Evolutionary conservation across 768 basidiomycete genomes (phyloP).

Genomic region (Tephrocybe rancida): DNA sequence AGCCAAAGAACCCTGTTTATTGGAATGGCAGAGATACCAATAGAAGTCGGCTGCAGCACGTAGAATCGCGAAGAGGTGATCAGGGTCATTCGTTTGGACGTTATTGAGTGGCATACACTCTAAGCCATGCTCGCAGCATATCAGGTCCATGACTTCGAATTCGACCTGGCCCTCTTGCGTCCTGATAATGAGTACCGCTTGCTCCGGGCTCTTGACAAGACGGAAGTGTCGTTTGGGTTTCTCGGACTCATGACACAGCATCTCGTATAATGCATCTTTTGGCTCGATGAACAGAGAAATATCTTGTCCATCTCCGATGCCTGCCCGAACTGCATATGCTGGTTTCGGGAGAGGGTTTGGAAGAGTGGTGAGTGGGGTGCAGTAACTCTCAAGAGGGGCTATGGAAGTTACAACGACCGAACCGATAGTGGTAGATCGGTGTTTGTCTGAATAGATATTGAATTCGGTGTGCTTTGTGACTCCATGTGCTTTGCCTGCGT

Average conservation of each 20-base stretch:
- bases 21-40: background rate
- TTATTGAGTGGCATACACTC: background rate
- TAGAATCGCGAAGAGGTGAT: background rate
- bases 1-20: too few species aligned
- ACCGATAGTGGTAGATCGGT: too few species aligned
- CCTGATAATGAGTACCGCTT: too few species aligned
- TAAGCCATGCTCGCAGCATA: background rate
- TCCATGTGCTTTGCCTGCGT: too few species aligned
- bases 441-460: too few species aligned
- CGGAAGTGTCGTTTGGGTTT: too few species aligned
- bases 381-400: too few species aligned
- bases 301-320: background rate
- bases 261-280: background rate
- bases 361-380: too few species aligned
- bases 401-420: too few species aligned
- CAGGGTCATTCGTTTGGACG: background rate
- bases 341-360: background rate
- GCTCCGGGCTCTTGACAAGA: too few species aligned
- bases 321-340: background rate
- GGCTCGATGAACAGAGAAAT: background rate
- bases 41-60: background rate
- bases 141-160: background rate
- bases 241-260: too few species aligned
- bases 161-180: background rate
- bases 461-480: too few species aligned